A percentile compares a stretch with the other conserved stretches of the same genome.
These are phyloP conservation scores for Schizothecium vesticola DNA, from an alignment of 495 filamentous ascomycete species.

Conservation along the genomic window DNA sequence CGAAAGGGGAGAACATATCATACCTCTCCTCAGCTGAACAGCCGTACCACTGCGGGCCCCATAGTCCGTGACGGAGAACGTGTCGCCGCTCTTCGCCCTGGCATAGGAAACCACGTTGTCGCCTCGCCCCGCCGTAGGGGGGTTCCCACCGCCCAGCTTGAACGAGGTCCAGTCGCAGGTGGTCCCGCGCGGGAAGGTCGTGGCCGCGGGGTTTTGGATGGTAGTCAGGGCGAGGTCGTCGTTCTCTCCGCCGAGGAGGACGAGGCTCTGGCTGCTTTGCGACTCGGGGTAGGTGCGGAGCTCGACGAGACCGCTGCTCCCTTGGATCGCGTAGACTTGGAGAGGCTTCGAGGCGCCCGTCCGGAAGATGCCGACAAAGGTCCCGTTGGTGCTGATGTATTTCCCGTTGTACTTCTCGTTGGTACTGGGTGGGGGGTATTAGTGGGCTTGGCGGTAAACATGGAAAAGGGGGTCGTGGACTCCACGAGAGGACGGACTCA, in stretches of 20 bases:
- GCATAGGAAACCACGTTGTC: neutral
- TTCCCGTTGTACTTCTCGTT: neutral
- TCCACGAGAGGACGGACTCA: neutral
- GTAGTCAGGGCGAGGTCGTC: neutral
- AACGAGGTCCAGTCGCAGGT: slow-evolving; percentile 33
- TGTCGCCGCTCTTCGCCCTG: neutral
- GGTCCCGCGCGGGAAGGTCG: slow-evolving; percentile 23
- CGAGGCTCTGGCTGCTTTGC: slow-evolving; percentile 1
- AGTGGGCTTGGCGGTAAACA: neutral
- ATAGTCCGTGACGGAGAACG: neutral
- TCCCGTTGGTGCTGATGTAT: neutral
- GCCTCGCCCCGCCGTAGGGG: neutral
- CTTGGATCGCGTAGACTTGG: neutral
- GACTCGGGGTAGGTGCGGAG: slow-evolving; percentile 12
- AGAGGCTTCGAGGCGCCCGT: neutral
- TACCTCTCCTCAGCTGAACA: neutral
- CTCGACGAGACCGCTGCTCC: neutral
- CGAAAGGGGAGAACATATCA: neutral
- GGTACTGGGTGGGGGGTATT: neutral
- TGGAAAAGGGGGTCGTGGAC: neutral
- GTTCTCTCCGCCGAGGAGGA: slow-evolving; percentile 5
- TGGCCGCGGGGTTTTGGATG: slow-evolving; percentile 18
- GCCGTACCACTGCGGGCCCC: neutral
- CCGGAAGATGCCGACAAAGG: neutral
- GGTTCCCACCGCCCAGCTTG: slow-evolving; percentile 13